phyloP scores from a whole-genome alignment of 2,329 filamentous ascomycete genomes.

The Leptographium lundbergii region DNA sequence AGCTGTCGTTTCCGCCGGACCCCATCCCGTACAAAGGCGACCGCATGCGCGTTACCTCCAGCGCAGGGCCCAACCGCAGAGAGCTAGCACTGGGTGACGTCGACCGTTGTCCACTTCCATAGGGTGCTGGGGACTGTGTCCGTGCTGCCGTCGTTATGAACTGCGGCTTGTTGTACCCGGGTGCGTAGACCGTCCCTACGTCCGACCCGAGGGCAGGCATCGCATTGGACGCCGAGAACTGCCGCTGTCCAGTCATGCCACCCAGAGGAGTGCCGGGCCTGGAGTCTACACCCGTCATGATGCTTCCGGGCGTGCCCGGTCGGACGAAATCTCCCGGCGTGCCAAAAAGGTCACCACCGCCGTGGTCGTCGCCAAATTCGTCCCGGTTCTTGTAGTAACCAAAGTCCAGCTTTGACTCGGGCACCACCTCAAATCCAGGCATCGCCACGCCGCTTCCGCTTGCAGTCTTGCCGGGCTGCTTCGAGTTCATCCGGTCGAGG shows the following conservation, averaged over 20 bases:
- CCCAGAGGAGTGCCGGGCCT: conserved; percentile 37
- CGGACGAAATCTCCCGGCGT: conserved; percentile 44
- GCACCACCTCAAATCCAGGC: conserved; percentile 80
- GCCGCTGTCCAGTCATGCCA: conserved; percentile 18
- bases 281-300: conserved; percentile 29
- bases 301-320: conserved; percentile 47
- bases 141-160: conserved; percentile 1
- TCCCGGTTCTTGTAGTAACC: conserved; percentile 82
- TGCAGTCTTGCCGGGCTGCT: conserved; percentile 32
- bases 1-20: conserved; percentile 38
- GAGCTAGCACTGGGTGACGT: conserved; percentile 12
- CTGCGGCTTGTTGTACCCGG: conserved; percentile 10
- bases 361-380: conserved; percentile 78
- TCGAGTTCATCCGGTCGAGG: conserved; percentile 67
- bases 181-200: conserved; percentile 8
- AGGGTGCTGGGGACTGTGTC: conserved; percentile 8
- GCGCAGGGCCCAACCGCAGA: conserved; percentile 12
- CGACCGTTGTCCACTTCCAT: conserved; percentile 1
- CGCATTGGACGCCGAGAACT: conserved; percentile 9
- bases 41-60: conserved; percentile 21
- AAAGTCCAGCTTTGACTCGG: conserved; percentile 77
- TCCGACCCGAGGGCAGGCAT: neutral
- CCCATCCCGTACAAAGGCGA: conserved; percentile 32
- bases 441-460: conserved; percentile 19
- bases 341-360: conserved; percentile 60